Conservation (phyloP, 2,329 filamentous ascomycete genomes). For the Fusarium proliferatum region DNA sequence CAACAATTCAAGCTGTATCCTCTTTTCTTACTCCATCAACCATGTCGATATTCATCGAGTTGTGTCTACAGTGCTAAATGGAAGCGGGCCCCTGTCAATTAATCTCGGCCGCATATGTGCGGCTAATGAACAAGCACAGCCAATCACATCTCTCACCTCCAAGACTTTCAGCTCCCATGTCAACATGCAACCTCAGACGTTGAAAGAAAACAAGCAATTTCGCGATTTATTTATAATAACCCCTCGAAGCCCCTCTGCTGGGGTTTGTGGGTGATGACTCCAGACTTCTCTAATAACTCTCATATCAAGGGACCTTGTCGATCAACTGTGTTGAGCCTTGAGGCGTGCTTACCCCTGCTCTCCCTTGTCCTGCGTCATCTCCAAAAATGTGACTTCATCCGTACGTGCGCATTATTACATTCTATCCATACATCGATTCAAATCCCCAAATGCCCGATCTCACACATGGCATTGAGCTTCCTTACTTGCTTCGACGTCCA, state of each 20-base stretch:
- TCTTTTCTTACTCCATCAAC: background rate
- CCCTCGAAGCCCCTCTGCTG: constrained; percentile 8
- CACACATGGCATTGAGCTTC: background rate
- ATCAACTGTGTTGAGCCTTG: background rate
- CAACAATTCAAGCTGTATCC: background rate
- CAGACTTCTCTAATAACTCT: constrained; percentile 4
- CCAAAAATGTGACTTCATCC: constrained; percentile 17
- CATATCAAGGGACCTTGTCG: constrained; percentile 9
- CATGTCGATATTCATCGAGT: background rate
- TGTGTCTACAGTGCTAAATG: constrained; percentile 32
- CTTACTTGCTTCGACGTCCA: constrained; percentile 16
- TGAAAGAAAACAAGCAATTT: constrained; percentile 34
- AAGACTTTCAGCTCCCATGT: constrained; percentile 7
- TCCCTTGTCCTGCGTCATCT: background rate
- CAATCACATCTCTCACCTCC: constrained; percentile 32
- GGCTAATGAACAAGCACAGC: constrained; percentile 38
- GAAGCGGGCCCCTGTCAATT: constrained; percentile 28
- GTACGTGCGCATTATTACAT: constrained; percentile 18
- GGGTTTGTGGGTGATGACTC: constrained; percentile 5
- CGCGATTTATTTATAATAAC: constrained; percentile 14
- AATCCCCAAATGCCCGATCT: constrained; percentile 2
- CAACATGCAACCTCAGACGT: background rate
- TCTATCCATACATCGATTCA: background rate
- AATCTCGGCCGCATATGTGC: constrained; percentile 47
- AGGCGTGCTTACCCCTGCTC: constrained; percentile 1